These are phyloP conservation scores for Kodamaea sp. DNA, from an alignment of 1,139 yeast species.

Conservation along the genomic window DNA sequence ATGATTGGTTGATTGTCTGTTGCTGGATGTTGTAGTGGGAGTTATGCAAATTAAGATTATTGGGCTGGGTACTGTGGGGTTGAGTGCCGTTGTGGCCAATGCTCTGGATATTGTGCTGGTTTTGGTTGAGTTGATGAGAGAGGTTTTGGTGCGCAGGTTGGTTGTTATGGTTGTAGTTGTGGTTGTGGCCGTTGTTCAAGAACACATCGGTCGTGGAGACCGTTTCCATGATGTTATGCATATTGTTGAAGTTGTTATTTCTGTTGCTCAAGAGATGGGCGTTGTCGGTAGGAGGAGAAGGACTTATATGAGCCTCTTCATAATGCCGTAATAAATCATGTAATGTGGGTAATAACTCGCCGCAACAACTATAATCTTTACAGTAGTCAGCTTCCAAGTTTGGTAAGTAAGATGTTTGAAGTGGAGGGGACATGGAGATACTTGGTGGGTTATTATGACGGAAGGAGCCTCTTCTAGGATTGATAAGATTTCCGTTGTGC, in stretches of 20 bases:
- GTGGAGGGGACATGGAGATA: conserved; percentile 62
- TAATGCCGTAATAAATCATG: conserved; percentile 93
- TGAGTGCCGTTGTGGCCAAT: conserved; percentile 14
- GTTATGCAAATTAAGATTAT: conserved; percentile 15
- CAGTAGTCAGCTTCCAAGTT: conserved; percentile 94
- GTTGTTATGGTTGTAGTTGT: conserved; percentile 9
- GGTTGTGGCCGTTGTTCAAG: conserved; percentile 37
- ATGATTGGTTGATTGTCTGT: conserved; percentile 12
- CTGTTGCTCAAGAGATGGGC: conserved; percentile 35
- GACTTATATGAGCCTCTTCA: conserved; percentile 92
- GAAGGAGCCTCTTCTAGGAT: conserved; percentile 47
- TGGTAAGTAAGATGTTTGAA: conserved; percentile 78
- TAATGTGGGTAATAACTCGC: conserved; percentile 84
- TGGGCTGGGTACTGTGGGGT: conserved; percentile 19
- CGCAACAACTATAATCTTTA: conserved; percentile 95
- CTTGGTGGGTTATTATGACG: conserved; percentile 26
- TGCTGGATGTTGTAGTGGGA: conserved; percentile 15
- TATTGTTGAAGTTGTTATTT: conserved; percentile 39
- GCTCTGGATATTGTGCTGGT: conserved; percentile 13
- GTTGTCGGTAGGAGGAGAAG: conserved; percentile 56
- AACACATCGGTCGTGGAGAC: conserved; percentile 91
- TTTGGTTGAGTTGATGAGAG: conserved; percentile 20
- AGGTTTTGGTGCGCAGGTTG: conserved; percentile 9
- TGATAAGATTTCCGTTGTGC: conserved; percentile 32
- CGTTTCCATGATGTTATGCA: conserved; percentile 62